Conservation (phyloP, 2,329 filamentous ascomycete species). For the Colletotrichum trifolii region DNA sequence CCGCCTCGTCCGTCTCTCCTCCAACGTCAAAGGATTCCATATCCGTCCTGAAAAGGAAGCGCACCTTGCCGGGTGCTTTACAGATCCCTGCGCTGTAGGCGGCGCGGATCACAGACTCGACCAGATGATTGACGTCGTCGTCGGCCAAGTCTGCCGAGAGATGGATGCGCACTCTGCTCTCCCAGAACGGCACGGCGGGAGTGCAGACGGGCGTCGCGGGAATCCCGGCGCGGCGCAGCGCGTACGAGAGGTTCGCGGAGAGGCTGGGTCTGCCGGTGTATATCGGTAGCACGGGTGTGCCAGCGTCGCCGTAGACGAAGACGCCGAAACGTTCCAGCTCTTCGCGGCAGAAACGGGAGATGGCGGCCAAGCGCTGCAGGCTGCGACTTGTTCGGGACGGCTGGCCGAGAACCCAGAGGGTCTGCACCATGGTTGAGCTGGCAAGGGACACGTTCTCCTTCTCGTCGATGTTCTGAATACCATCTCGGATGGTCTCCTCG, state of each 20-base stretch:
- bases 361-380: conserved; percentile 17
- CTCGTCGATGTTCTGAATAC: conserved; percentile 6
- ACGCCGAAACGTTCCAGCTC: conserved; percentile 31
- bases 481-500: conserved; percentile 3
- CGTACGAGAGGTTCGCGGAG: conserved; percentile 27
- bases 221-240: conserved; percentile 18
- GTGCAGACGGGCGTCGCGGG: conserved; percentile 30
- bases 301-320: conserved; percentile 29
- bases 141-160: conserved; percentile 33
- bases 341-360: conserved; percentile 23
- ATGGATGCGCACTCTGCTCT: conserved; percentile 36
- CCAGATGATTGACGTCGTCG: conserved; percentile 21
- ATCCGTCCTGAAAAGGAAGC: neutral
- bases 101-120: conserved; percentile 20
- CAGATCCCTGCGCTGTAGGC: conserved; percentile 5
- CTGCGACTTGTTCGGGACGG: conserved; percentile 13
- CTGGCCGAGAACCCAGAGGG: conserved; percentile 33
- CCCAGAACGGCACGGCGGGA: conserved; percentile 36
- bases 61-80: neutral
- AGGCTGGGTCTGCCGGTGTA: conserved; percentile 29
- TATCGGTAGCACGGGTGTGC: conserved; percentile 21
- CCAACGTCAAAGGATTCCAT: neutral
- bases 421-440: conserved; percentile 31
- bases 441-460: conserved; percentile 9
- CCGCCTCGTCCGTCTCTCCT: neutral